These are phyloP conservation scores for Macrophomina phaseolina DNA, from an alignment of 2,329 filamentous ascomycete species.

Conservation along the genomic window DNA sequence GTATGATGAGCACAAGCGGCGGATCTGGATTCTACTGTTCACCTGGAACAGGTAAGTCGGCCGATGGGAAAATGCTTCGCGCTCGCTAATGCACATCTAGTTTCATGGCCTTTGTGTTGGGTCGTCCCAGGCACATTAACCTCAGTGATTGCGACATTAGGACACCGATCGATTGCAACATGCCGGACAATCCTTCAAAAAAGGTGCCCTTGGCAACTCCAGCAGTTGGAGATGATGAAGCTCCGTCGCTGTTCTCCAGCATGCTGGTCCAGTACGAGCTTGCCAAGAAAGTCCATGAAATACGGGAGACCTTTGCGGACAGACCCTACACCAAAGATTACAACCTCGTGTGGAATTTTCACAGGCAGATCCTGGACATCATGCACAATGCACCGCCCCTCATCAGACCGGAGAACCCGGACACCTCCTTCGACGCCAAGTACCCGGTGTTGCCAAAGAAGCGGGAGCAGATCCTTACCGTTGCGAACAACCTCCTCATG, in stretches of 20 bases:
- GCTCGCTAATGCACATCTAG: not conserved
- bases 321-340: constrained; percentile 14
- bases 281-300: constrained; percentile 6
- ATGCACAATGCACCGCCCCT: not conserved
- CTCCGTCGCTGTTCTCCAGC: not conserved
- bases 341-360: constrained; percentile 1
- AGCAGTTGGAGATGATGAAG: not conserved
- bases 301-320: constrained; percentile 2
- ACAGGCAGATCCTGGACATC: constrained; percentile 4
- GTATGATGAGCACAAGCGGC: constrained; percentile 12
- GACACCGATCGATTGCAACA: constrained; percentile 16
- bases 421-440: constrained; percentile 1
- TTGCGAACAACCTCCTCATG: constrained; percentile 8
- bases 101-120: constrained; percentile 9
- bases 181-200: not conserved
- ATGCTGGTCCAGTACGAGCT: constrained; percentile 8
- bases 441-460: not conserved
- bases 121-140: constrained; percentile 7
- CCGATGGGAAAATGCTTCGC: too few species aligned
- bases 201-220: constrained; percentile 4
- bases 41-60: constrained; percentile 10
- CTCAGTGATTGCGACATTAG: constrained; percentile 12
- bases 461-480: not conserved
- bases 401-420: not conserved
- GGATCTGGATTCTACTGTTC: constrained; percentile 15